Evolutionary conservation across 306 rosid genomes (phyloP).

Genomic region (Hippophae gyantsensis): DNA sequence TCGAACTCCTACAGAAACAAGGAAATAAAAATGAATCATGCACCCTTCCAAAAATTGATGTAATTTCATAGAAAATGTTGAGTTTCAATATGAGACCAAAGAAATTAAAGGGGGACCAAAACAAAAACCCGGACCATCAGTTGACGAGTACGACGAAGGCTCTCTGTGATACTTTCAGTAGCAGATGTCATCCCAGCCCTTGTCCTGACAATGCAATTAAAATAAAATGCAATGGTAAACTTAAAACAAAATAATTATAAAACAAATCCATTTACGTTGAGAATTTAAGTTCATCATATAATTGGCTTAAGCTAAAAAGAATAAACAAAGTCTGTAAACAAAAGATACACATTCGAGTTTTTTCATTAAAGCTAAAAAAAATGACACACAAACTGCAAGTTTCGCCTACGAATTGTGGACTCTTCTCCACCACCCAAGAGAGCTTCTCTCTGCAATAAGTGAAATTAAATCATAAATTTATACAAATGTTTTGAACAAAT

Average conservation of each 20-base stretch:
- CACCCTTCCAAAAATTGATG: neutral
- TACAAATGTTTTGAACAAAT: neutral
- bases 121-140: conserved; percentile 73
- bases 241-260: neutral
- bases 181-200: conserved; percentile 95
- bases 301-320: neutral
- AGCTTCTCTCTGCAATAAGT: conserved; percentile 59
- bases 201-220: conserved; percentile 43
- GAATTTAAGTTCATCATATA: neutral
- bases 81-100: conserved; percentile 1
- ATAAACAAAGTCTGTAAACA: too few species aligned
- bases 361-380: conserved; percentile 1
- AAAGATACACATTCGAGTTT: too few species aligned
- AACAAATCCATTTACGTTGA: conserved; percentile 7
- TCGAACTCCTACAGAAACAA: conserved; percentile 68
- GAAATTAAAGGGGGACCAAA: neutral
- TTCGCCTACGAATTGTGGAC: conserved; percentile 78
- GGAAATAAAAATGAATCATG: conserved; percentile 8
- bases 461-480: conserved; percentile 3
- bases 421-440: conserved; percentile 89
- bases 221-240: neutral
- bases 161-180: conserved; percentile 85
- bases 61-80: too few species aligned
- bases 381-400: conserved; percentile 72
- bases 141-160: conserved; percentile 88